Percentiles rank a stretch among this genome's conserved stretches.
Evolutionary conservation across 768 basidiomycete genomes (phyloP).

Genomic region (Mycena vulgaris): DNA sequence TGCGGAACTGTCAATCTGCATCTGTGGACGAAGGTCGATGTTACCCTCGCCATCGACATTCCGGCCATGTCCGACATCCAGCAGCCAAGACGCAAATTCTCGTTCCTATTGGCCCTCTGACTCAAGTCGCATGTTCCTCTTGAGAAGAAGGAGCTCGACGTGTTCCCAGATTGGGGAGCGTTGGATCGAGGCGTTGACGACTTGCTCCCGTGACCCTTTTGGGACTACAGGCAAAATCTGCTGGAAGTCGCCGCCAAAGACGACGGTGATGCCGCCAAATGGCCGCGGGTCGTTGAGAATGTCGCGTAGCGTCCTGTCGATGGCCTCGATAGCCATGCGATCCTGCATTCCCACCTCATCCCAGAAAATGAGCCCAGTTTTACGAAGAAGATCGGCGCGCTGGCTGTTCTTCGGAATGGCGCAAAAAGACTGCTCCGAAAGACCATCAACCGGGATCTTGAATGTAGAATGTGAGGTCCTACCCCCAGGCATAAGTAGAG

Average conservation of each 20-base stretch:
- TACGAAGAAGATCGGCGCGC: slow-evolving; percentile 45
- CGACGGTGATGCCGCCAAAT: slow-evolving; percentile 55
- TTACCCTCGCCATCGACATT: slow-evolving; percentile 31
- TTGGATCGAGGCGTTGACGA: slow-evolving; percentile 52
- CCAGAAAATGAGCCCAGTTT: slow-evolving; percentile 53
- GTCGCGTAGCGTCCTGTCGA: slow-evolving; percentile 51
- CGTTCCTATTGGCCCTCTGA: slow-evolving; percentile 41
- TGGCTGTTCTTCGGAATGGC: slow-evolving; percentile 44
- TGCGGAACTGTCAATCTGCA: slow-evolving; percentile 42
- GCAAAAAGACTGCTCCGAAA: slow-evolving; percentile 41
- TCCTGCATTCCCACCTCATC: slow-evolving; percentile 56
- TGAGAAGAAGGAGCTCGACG: slow-evolving; percentile 46
- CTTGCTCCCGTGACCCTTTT: slow-evolving; percentile 49
- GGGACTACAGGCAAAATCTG: slow-evolving; percentile 34
- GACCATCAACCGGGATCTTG: slow-evolving; percentile 57
- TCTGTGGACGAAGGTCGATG: slow-evolving; percentile 46
- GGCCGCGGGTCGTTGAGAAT: slow-evolving; percentile 40
- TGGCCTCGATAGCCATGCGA: slow-evolving; percentile 47
- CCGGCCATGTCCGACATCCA: slow-evolving; percentile 39
- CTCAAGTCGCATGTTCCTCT: slow-evolving; percentile 55
- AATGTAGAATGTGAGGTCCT: no score
- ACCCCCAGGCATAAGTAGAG: no score
- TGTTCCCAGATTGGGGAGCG: slow-evolving; percentile 53
- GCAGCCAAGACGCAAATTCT: slow-evolving; percentile 33
- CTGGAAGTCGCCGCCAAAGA: slow-evolving; percentile 39